Evolutionary conservation across 805 yeast species (phyloP), one percentile per base, ranked within the genome.

Genomic region (Maudiozyma turicensis): DNA sequence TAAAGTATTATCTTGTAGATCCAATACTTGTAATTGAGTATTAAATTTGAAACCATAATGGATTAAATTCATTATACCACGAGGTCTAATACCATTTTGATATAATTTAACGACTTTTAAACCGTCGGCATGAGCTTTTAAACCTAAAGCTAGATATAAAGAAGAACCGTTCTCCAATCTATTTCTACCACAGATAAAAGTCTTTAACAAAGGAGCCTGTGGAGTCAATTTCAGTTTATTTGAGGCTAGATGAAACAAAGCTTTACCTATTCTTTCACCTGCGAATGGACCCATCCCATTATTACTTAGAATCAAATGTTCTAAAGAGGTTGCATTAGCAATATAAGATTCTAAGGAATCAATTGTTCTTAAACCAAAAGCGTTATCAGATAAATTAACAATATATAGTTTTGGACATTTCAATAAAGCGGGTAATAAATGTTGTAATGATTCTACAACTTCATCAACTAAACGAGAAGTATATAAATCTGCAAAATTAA

Each of bases 261-360:
- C 86, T 58, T 81, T 80, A 52, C 97, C 99, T 53, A 93, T 86
- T 65, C 95, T 79, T 50, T 91, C 84, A 59, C 99, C 99, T 0
- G 98, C 95, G 65, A 85, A 85, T 29, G 99, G 99, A 35, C 99
- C 99, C 81, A 93, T 84, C 49, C 99, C 99, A 66, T 93, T 93
- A 70, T 93, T 93, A 44, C 96, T 84, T 53, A 93, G 73, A 56
- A 87, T 82, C 66, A 93, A 76, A 64, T 93, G 96, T 67, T 86
- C 84, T 49, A 93, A 70, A 29, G 95, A 81, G 14, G 79, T 76
- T 35, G 91, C 95, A 58, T 82, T 74, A 10, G 86, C 71, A 50
- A 93, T 72, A 59, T 82, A 89, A 30, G 72, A 74, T 64, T 93
- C 96, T 49, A 93, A 75, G 8, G 93, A 95, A 50, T 84, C 95